Evolutionary conservation across 2,329 filamentous ascomycete species (phyloP).

Genomic region (Daldinia eschscholtzii): DNA sequence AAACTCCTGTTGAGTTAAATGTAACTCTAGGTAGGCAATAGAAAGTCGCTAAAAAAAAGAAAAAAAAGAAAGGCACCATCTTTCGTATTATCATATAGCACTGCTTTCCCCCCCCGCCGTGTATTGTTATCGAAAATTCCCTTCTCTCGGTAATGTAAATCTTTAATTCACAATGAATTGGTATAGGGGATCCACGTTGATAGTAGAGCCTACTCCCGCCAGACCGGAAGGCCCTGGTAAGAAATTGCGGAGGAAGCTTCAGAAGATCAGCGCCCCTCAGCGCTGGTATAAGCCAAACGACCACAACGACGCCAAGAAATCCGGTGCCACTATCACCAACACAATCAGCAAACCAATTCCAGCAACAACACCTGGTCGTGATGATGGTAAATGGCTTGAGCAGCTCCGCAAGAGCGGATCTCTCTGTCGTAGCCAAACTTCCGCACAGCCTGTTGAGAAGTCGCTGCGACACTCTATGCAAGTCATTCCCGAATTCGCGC

Average conservation of each 20-base stretch:
- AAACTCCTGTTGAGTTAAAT: slow-evolving; percentile 19
- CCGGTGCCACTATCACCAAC: slow-evolving; percentile 23
- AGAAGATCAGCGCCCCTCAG: slow-evolving; percentile 49
- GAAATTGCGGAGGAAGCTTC: slow-evolving; percentile 51
- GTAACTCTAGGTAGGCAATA: slow-evolving; percentile 41
- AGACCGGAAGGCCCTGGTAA: slow-evolving; percentile 48
- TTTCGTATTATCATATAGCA: slow-evolving; percentile 39
- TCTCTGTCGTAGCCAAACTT: slow-evolving; percentile 39
- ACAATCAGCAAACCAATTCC: slow-evolving; percentile 31
- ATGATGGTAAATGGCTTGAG: slow-evolving; percentile 50
- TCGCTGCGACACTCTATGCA: slow-evolving; percentile 39
- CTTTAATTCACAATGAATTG: slow-evolving; percentile 46
- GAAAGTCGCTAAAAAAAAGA: slow-evolving; percentile 36
- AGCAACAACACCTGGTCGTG: slow-evolving; percentile 34
- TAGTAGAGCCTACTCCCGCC: slow-evolving; percentile 34
- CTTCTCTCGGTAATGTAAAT: slow-evolving; percentile 32
- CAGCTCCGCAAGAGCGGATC: slow-evolving; percentile 49
- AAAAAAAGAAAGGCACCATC: slow-evolving; percentile 27
- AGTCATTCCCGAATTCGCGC: slow-evolving; percentile 51
- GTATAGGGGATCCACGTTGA: slow-evolving; percentile 44
- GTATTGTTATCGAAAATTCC: background rate
- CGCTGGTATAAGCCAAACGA: slow-evolving; percentile 42
- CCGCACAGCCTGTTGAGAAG: slow-evolving; percentile 23
- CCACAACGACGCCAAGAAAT: slow-evolving; percentile 44
- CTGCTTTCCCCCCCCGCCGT: slow-evolving; percentile 25